Evolutionary conservation across 345 rosid genomes (phyloP), one percentile per base, ranked within the genome.

Genomic region (Microthlaspi erraticum): DNA sequence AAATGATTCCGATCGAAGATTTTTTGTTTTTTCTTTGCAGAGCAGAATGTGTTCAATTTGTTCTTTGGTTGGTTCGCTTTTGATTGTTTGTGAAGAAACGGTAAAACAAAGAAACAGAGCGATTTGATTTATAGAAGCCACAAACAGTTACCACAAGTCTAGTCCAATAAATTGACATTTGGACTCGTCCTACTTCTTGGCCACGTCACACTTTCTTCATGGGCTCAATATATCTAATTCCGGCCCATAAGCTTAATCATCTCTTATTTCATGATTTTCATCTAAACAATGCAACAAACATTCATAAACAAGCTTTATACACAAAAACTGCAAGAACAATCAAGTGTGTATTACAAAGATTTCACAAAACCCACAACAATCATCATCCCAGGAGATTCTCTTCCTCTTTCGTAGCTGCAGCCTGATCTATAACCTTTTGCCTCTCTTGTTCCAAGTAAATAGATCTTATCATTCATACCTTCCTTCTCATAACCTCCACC

Each of bases 401-500:
- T 2, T 54, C 60, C 51, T 75, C 74, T 68, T 61, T 62, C 0
- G 45, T 43, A 20, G 55, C 45, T 10, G 10, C 57, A 19, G 38
- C 7, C 1, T 13, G 52, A 58, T 66, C 51, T 66, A 72, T 19
- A 26, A 73, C 23, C 75, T 54, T 46, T 66, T 72, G 76, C 66
- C 59, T 80, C 77, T 87, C 96, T 83, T 78, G 90, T 73, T 89
- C 96, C 71, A 93, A 77, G 78, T 88, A 76, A n/a, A 60, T 85
- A 87, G 50, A 85, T 72, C 79, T 87, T 91, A 84, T 93, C 95
- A 23, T 83, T 80, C 99, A 93, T 91, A 46, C 88, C 91, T 73
- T 76, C 87, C 73, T 86, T 89, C 34, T 64, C 71, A 74, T 85
- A 92, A n/a, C n/a, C 5, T 95, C 95, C 56, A 91, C 88, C 4